Evolutionary conservation across 306 rosid species (phyloP), one percentile per base, ranked within the genome.

Genomic region (Cucurbita maxima): DNA sequence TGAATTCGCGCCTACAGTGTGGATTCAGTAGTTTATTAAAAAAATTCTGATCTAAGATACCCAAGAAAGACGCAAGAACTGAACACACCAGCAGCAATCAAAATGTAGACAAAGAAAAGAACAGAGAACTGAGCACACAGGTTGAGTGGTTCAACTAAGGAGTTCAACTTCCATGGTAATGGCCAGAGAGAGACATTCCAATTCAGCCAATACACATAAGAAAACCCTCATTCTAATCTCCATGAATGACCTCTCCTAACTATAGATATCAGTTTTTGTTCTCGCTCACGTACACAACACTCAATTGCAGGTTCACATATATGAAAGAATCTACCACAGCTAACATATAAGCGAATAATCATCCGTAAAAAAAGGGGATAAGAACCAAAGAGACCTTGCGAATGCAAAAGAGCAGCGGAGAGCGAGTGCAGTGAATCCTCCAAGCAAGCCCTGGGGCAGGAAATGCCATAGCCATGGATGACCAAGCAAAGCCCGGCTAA

Each of bases 321-420:
- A 12, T 58, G 41, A 58, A 20, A 61, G 12, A 7, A 5, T 37
- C 47, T 8, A 36, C 20, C 45, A 60, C 37, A 61, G 68, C 47
- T 37, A 61, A 61, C 67, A 36, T 40, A 60, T 5, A 60, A 10
- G 43, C 16, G n/a, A 12, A 37, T 3, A 16, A 6, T 19, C 7
- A 58, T 12, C 8, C 18, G 48, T 36, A 36, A 18, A 62, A 37
- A 11, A 48, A 19, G 13, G 59, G 30, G 11, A 30, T 30, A 61
- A 20, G 63, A 38, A 19, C 2, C 1, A n/a, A 57, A 37, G 6
- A 37, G 45, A 81, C 84, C 82, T 78, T 78, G 57, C 81, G 79
- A 54, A 71, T 19, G 58, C 79, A 60, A 7, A 61, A 14, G 51
- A 70, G 52, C 4, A 73, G 51, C 36, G 78, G 77, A 75, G 30